These are phyloP conservation scores for Scenedesmus sp. DNA, from an alignment of 163 green algal species.

Conservation along the genomic window DNA sequence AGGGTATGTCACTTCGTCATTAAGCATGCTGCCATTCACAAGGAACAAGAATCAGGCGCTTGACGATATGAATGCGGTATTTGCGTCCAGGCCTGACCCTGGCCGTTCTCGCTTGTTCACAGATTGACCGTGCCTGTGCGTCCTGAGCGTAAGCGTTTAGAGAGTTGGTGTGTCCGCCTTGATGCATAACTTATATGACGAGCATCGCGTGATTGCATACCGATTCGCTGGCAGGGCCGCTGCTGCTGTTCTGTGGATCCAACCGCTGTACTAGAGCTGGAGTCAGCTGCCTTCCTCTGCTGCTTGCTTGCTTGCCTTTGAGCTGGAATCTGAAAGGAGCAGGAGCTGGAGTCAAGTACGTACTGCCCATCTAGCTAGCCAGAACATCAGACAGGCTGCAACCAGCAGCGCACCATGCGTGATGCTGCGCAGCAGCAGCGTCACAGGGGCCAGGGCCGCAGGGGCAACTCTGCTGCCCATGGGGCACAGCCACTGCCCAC, in stretches of 20 bases:
- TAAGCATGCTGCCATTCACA: neutral
- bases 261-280: neutral
- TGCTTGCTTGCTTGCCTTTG: neutral
- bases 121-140: neutral
- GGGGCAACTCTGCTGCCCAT: neutral
- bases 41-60: neutral
- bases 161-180: neutral
- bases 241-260: neutral
- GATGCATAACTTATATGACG: too few relatives aligned
- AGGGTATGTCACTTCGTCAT: conserved; percentile 1
- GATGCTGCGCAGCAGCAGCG: neutral
- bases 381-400: neutral
- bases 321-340: neutral
- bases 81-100: neutral
- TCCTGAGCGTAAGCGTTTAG: neutral
- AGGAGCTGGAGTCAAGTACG: neutral
- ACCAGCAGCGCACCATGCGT: neutral
- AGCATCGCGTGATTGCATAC: neutral
- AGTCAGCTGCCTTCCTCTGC: neutral
- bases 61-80: neutral
- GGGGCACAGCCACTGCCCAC: neutral
- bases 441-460: neutral
- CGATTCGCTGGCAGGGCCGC: neutral
- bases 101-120: neutral
- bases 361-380: neutral